A percentile compares a stretch with the other conserved stretches of the same genome.
Conservation (phyloP, 345 rosid genomes). For the Citropsis articulata region DNA sequence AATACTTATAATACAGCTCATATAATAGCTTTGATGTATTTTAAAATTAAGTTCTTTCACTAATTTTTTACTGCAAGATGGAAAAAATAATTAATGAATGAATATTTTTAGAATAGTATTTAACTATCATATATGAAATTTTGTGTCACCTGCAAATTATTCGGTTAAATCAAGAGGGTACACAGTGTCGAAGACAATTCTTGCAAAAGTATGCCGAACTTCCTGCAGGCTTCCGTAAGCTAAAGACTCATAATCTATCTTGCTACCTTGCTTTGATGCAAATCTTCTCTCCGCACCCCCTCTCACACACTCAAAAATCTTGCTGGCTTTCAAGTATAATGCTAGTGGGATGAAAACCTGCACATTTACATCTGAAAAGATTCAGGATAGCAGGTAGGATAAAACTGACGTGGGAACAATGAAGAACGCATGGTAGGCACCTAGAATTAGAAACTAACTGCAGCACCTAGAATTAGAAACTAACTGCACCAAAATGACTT, state of each 20-base stretch:
- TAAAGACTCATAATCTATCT: constrained; percentile 54
- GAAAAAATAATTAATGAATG: constrained; percentile 7
- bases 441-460: neutral
- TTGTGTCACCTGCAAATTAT: neutral
- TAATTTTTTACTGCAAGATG: neutral
- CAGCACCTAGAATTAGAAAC: neutral
- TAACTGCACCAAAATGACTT: neutral
- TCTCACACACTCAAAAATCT: constrained; percentile 58
- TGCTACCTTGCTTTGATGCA: constrained; percentile 47
- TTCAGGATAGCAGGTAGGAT: neutral
- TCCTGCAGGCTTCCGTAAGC: constrained; percentile 54
- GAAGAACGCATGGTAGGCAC: neutral
- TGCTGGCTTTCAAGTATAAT: constrained; percentile 37
- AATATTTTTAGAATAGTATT: neutral
- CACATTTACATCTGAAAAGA: neutral
- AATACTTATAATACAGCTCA: no score
- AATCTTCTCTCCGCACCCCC: constrained; percentile 36
- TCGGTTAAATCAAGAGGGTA: constrained; percentile 43
- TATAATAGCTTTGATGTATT: no score
- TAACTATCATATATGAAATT: neutral
- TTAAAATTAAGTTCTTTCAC: neutral
- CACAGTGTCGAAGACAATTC: constrained; percentile 80
- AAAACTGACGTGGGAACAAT: neutral
- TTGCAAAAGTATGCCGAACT: constrained; percentile 66
- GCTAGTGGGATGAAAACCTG: constrained; percentile 74